Base-by-base conservation (phyloP, 306 rosid genomes). In the Pyrus bretschneideri region DNA sequence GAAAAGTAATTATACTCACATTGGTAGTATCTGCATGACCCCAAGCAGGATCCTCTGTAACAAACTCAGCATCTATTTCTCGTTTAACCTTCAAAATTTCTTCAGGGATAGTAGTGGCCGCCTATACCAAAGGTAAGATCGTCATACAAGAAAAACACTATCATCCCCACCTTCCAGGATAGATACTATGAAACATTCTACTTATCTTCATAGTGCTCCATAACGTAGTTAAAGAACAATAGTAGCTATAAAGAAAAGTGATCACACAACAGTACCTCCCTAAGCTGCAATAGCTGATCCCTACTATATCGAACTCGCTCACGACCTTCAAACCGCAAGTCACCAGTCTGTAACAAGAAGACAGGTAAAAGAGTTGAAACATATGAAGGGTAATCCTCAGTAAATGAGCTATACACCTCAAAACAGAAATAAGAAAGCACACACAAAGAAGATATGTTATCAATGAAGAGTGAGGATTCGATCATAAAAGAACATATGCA, bases 211-310 rank as follows among this genome's bases (percentile, higher is more conserved):
- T 38, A 23, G 73, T 33, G 58, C 25, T 66, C 61, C 46, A 46
- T 17, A 33, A 54, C 12, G 11, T 21, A 52, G 6, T 54, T 25
- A 67, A 17, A 40, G 68, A 27, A 68, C 17, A 55, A 27, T 19
- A 51, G 18, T 1, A 57, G 49, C 72, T 60, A 38, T 59, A 23
- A 45, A 17, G 61, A 13, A 77, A 29, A 29, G 6, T 23, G 11
- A 60, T 46, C 22, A 61, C 22, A 61, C 25, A 14, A 54, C 29
- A 75, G 46, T 78, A 81, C 85, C 83, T 81, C 85, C 27, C 83
- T 81, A 40, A 78, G 76, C 51, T 81, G 83, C 76, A 81, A 45
- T 52, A 84, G 76, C 76, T 78, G 83, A 70, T 84, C 85, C 75
- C 81, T 81, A 52, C 76, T 81, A 70, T 84, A 84, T 54, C 67